phyloP scores from a whole-genome alignment of 2,329 filamentous ascomycete species.

The Cladosporium sp. region DNA sequence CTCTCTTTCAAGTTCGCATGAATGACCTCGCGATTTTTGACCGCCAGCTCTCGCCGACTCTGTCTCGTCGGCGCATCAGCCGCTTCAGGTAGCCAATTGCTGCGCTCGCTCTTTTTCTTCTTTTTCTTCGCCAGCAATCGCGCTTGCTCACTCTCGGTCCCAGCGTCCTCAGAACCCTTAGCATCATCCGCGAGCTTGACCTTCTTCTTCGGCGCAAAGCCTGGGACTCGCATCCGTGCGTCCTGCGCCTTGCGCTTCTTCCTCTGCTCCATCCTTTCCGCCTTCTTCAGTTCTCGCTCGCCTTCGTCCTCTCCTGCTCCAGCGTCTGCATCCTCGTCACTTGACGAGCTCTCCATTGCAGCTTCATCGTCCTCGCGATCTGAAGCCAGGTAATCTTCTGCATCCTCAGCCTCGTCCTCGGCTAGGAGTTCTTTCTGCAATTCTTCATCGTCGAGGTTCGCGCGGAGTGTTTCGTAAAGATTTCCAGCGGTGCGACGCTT shows the following conservation, averaged over 20 bases:
- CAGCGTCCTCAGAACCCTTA: constrained; percentile 25
- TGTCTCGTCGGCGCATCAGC: constrained; percentile 60
- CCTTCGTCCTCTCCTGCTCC: constrained; percentile 70
- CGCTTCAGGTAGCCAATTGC: constrained; percentile 63
- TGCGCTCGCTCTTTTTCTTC: constrained; percentile 69
- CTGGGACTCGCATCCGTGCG: constrained; percentile 56
- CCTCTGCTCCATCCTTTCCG: constrained; percentile 65
- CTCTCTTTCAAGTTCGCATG: constrained; percentile 71
- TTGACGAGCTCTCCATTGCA: constrained; percentile 78
- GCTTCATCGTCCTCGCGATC: constrained; percentile 54
- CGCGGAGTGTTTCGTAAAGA: constrained; percentile 73
- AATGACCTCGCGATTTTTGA: constrained; percentile 53
- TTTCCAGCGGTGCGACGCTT: constrained; percentile 80
- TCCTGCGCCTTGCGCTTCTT: constrained; percentile 82
- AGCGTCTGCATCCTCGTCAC: constrained; percentile 64
- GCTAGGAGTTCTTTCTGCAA: constrained; percentile 37
- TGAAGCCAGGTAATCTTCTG: constrained; percentile 38
- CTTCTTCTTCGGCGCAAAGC: constrained; percentile 61
- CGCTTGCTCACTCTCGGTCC: not conserved
- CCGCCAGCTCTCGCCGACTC: constrained; percentile 59
- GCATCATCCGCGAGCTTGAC: constrained; percentile 42
- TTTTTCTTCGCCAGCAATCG: constrained; percentile 46
- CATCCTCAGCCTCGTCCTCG: constrained; percentile 50
- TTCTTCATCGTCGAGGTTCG: constrained; percentile 48
- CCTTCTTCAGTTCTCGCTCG: constrained; percentile 78